Evolutionary conservation across 805 yeast genomes (phyloP), one percentile per base, ranked within the genome.

Genomic region (Candida maesae): DNA sequence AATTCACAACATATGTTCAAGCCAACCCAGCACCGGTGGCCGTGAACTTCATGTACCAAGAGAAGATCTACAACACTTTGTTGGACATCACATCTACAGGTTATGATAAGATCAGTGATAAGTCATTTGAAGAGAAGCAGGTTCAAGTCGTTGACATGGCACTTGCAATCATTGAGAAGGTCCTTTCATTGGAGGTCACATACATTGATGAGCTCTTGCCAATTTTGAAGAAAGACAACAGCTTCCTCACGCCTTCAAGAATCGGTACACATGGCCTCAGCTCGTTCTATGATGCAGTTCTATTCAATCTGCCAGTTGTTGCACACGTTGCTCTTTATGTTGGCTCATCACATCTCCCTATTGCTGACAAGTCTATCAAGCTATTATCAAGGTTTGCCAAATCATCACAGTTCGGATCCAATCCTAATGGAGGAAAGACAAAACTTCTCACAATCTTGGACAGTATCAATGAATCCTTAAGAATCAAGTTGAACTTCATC

Each of bases 291-390:
- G 95, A 87, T 53, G 81, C 90, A 0, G 64, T 90, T 8, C 63
- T 85, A 18, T 78, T 80, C 59, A 76, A 84, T 46, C 63, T 89
- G n/a, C 76, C 88, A 0, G 64, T 84, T 9, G 71, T 90, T 17
- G 85, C 86, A 0, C 84, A 84, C 47, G 59, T 89, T 33, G 84
- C 93, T 0, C 62, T 89, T 14, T 87, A 86, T 53, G 78, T 84
- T 37, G 88, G 95, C 1, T 65, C 79, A 1, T 58, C 70, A 5
- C 68, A 78, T 42, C 46, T 63, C 9, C 52, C 62, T 1, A 63
- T 89, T 24, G 81, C 93, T 0, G 60, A 65, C 1, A 56, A 63
- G 3, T 67, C 91, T 0, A 58, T 89, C 14, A 56, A 65, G 11
- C 67, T 88, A 12, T 65, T 91, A 36, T 55, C 61, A 6, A 65